Evolutionary conservation across 345 rosid genomes (phyloP), one percentile per base, ranked within the genome.

Genomic region (Capsella bursapastoris): DNA sequence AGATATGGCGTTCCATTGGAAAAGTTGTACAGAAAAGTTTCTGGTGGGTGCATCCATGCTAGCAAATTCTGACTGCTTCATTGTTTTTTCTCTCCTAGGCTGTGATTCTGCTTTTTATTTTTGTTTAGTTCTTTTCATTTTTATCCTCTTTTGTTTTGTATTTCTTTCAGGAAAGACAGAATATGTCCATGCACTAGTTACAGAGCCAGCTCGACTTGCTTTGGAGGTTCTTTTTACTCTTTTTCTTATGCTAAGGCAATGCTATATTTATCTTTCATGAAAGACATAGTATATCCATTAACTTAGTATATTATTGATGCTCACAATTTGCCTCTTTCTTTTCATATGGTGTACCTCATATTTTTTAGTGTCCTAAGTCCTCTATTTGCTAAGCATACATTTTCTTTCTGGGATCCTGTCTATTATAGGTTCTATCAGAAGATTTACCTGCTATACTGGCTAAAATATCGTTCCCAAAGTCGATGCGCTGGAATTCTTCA

Each of bases 401-500:
- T 49, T 50, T 59, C 2, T 12, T 4, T 52, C 48, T 47, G 28
- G 71, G 55, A 22, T 41, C 62, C 64, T 58, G 14, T 77, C 15
- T 71, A 11, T 57, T 29, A 50, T 81, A 94, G 98, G 91, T 91
- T 81, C 78, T 94, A 55, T 87, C 95, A 69, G 95, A 88, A 83
- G 95, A 88, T 52, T 83, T 94, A 74, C 95, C 98, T 15, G 78
- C 74, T 75, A 68, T 76, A 70, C 81, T 94, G 78, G 81, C 89
- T 68, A 91, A 85, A 79, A 81, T 94, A 83, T 81, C 96, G 64
- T 94, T 94, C 85, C 89, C 89, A 29, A 94, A 91, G 84, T 86
- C 98, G 7, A 94, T 94, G 97, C 95, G 95, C 35, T 94, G 98
- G 98, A 91, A 86, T 81, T 94, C 98, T 66, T 78, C 90, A 84